phyloP scores from a whole-genome alignment of 2,329 filamentous ascomycete genomes.

The Claviceps sp. region DNA sequence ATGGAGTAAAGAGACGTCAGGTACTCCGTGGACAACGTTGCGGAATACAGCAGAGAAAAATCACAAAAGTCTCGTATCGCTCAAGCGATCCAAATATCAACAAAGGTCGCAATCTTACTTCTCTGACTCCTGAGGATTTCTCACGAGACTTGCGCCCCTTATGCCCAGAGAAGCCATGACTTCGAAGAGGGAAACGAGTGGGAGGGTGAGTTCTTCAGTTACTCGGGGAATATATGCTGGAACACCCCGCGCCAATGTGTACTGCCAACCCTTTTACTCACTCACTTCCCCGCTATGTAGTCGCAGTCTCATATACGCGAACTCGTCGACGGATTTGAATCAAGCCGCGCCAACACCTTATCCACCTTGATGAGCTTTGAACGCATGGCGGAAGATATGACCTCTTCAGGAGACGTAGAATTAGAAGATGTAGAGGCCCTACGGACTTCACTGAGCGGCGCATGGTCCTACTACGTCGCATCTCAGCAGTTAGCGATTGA shows the following conservation, averaged over 20 bases:
- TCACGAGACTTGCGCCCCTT: neutral
- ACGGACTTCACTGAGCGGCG: conserved; percentile 51
- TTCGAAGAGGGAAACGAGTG: neutral
- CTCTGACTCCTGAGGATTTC: neutral
- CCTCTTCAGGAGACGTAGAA: conserved; percentile 37
- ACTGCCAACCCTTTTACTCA: no score
- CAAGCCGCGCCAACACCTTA: conserved; percentile 60
- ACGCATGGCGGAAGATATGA: conserved; percentile 44
- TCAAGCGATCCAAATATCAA: no score
- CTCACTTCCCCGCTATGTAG: no score
- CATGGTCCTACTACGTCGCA: conserved; percentile 60
- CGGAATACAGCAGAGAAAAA: no score
- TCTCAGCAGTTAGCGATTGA: conserved; percentile 58
- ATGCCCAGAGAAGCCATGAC: neutral
- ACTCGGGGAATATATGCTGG: no score
- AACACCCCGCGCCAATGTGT: no score
- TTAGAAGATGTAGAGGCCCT: conserved; percentile 31
- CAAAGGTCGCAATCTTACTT: no score
- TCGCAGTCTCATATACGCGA: conserved; percentile 28
- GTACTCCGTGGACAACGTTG: no score
- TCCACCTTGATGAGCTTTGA: conserved; percentile 61
- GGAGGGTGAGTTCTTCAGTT: neutral
- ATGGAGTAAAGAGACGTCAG: no score
- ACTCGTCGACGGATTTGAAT: conserved; percentile 48
- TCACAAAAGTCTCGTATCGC: no score